Conservation (phyloP, 495 filamentous ascomycete genomes). For the Neurospora tetraspora region DNA sequence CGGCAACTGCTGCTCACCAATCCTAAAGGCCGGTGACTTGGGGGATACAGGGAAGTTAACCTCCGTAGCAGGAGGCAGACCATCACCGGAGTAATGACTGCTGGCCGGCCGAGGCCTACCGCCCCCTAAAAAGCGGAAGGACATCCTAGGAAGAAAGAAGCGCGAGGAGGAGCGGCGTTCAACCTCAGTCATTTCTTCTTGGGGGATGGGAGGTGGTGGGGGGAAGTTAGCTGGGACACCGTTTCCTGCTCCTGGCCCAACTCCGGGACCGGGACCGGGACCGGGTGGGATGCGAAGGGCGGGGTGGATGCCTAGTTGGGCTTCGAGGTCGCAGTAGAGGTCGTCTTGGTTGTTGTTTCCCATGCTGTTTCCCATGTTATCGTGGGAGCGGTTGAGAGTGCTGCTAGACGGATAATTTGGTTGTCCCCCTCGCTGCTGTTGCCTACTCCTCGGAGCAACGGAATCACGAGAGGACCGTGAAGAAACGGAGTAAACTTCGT, state of each 20-base stretch:
- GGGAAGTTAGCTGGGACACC: neutral
- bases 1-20: constrained; percentile 27
- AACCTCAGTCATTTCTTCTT: neutral
- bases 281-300: neutral
- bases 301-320: constrained; percentile 1
- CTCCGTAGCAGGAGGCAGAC: constrained; percentile 15
- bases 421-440: neutral
- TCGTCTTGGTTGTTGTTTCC: neutral
- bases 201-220: neutral
- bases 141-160: constrained; percentile 24
- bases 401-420: neutral
- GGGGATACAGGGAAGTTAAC: constrained; percentile 22
- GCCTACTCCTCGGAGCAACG: neutral
- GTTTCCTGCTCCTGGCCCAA: neutral
- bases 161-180: constrained; percentile 9
- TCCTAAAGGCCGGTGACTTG: constrained; percentile 30
- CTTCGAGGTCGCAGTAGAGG: constrained; percentile 13
- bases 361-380: neutral
- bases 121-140: constrained; percentile 18
- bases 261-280: neutral
- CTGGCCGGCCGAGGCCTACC: constrained; percentile 14
- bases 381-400: neutral
- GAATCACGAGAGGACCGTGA: neutral
- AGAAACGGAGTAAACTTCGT: neutral
- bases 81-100: constrained; percentile 20